Evolutionary conservation across 768 basidiomycete species (phyloP).

Genomic region (Inosperma sp.): DNA sequence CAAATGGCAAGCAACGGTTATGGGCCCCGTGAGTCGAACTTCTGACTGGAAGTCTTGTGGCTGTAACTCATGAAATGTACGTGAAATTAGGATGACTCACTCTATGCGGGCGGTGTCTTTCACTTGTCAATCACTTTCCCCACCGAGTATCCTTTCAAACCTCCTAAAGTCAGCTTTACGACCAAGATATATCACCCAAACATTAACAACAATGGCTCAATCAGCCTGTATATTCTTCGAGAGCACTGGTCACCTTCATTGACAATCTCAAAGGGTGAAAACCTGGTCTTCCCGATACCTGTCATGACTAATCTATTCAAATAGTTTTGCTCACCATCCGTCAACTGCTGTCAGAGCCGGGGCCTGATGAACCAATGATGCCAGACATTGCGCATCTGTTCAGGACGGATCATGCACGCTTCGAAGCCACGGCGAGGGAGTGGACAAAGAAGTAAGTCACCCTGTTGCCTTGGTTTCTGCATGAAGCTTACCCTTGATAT

Average conservation of each 20-base stretch:
- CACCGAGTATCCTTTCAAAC: constrained; percentile 99
- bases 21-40: constrained; percentile 84
- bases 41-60: constrained; percentile 3
- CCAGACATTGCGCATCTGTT: constrained; percentile 98
- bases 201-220: constrained; percentile 99
- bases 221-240: constrained; percentile 96
- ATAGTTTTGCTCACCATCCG: constrained; percentile 97
- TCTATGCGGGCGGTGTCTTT: constrained; percentile 98
- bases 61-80: constrained; percentile 26
- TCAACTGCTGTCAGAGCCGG: constrained; percentile 98
- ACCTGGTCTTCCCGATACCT: constrained; percentile 4
- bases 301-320: background rate
- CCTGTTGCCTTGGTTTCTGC: background rate
- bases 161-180: constrained; percentile 99
- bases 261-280: constrained; percentile 95
- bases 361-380: constrained; percentile 97
- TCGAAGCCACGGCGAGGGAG: constrained; percentile 97
- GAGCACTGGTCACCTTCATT: constrained; percentile 99
- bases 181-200: constrained; percentile 99
- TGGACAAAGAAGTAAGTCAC: constrained; percentile 95
- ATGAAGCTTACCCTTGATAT: background rate
- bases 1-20: constrained; percentile 99
- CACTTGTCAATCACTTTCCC: constrained; percentile 94
- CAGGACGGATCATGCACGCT: constrained; percentile 97
- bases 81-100: constrained; percentile 81